Percentiles rank a stretch among this genome's conserved stretches.
These are phyloP conservation scores for Mytilinidion resinicola DNA, from an alignment of 495 filamentous ascomycete genomes.

Conservation along the genomic window DNA sequence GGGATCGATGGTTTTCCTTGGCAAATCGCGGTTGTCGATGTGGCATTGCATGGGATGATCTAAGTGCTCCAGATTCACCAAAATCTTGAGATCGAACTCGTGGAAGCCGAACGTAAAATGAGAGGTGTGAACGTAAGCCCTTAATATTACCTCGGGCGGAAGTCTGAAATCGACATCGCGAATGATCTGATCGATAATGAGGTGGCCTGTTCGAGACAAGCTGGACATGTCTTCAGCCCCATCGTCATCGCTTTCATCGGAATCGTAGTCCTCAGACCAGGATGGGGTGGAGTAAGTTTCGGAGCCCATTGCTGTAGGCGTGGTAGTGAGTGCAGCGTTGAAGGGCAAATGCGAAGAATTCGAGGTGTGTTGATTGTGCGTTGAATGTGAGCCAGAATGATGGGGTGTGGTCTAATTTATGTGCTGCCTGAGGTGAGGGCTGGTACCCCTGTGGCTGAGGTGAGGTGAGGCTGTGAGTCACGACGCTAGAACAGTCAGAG, in stretches of 20 bases:
- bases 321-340: too few species aligned
- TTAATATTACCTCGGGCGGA: neutral
- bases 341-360: too few species aligned
- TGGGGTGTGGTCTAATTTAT: too few species aligned
- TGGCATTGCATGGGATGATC: neutral
- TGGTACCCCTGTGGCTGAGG: too few species aligned
- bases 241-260: neutral
- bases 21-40: neutral
- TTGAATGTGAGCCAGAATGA: too few species aligned
- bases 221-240: neutral
- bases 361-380: too few species aligned
- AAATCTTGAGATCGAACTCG: conserved; percentile 2
- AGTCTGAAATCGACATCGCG: neutral
- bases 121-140: neutral
- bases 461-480: too few species aligned
- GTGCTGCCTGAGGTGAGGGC: too few species aligned
- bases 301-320: too few species aligned
- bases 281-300: too few species aligned
- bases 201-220: neutral
- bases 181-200: neutral
- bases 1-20: conserved; percentile 3
- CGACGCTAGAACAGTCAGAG: too few species aligned
- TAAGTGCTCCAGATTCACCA: neutral
- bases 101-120: conserved; percentile 10
- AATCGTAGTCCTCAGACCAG: neutral